Base-by-base conservation (phyloP, 345 rosid species). In the Pistacia integerrima region DNA sequence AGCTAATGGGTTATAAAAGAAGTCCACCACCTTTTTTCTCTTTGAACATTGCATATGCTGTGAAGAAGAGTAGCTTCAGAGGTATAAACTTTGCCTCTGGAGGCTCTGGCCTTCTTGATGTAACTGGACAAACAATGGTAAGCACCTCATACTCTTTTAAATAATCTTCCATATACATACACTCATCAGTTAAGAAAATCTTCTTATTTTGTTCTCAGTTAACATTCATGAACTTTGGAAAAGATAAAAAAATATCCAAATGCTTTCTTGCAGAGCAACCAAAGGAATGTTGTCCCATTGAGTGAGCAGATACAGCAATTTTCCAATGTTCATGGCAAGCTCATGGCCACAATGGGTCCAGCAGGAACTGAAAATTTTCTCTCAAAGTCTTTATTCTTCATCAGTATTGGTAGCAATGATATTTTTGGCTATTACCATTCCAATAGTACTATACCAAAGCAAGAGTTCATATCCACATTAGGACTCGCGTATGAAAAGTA, bases 51-150 rank as follows among this genome's bases (percentile, higher is more conserved):
- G 41, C 85, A 44, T 28, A 67, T 46, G 35, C 73, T 17, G 46
- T 83, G 58, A 78, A 54, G 70, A 82, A 51, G 60, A 67, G 60
- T 14, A 78, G 81, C 51, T 82, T 86, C 59, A 78, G 73, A 49
- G 90, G 91, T 10, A 52, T 67, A 46, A 88, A 84, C 77, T 90
- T 90, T 49, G 86, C 92, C 63, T 88, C 94, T 1, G 94, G 83
- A 36, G 91, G 90, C 13, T 84, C 81, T 0, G 90, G 90, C 74
- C 78, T 90, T 73, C 85, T 84, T 4, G 77, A 78, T 68, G 1
- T 55, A 33, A 88, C 85, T 0, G 88, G 90, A 62, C 68, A 79
- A 61, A 52, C 56, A 28, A 28, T 11, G 51, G 78, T 82, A 49
- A 61, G 62, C 17, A 48, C 60, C 33, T 70, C 12, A 44, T 10